phyloP scores from a whole-genome alignment of 2,329 filamentous ascomycete genomes.

The Monilinia aucupariae region DNA sequence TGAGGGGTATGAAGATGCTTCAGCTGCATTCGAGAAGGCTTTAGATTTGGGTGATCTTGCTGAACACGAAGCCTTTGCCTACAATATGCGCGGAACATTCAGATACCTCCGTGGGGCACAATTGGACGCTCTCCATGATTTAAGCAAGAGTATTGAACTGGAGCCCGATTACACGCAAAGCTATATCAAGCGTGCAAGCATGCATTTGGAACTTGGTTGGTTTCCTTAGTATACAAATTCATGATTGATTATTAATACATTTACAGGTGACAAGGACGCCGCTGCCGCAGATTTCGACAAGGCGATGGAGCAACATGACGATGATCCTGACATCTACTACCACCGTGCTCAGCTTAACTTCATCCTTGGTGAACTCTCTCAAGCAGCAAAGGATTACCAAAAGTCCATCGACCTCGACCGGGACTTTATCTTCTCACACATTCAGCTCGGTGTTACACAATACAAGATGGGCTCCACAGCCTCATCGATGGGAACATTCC shows the following conservation, averaged over 20 bases:
- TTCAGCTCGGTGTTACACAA: slow-evolving; percentile 96
- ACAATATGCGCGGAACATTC: slow-evolving; percentile 97
- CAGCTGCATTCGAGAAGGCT: slow-evolving; percentile 79
- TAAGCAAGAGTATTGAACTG: slow-evolving; percentile 89
- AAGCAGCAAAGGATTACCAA: slow-evolving; percentile 97
- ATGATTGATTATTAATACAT: slow-evolving; percentile 32
- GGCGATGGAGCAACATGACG: slow-evolving; percentile 76
- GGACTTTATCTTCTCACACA: slow-evolving; percentile 98
- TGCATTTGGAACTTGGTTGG: slow-evolving; percentile 87
- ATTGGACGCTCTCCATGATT: slow-evolving; percentile 71
- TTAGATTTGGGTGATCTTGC: slow-evolving; percentile 75
- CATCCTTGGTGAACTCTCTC: slow-evolving; percentile 87
- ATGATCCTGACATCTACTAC: slow-evolving; percentile 97
- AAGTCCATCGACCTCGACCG: slow-evolving; percentile 96
- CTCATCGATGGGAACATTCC: slow-evolving; percentile 97
- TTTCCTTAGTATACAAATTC: slow-evolving; percentile 7
- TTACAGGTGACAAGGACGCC: slow-evolving; percentile 69
- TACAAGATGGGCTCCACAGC: slow-evolving; percentile 99
- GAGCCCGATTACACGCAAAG: slow-evolving; percentile 86
- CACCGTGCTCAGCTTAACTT: slow-evolving; percentile 98
- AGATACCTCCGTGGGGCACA: slow-evolving; percentile 88
- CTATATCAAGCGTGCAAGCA: slow-evolving; percentile 98
- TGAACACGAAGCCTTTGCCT: slow-evolving; percentile 81
- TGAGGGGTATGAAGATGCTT: slow-evolving; percentile 86
- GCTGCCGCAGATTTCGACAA: slow-evolving; percentile 83